Evolutionary conservation across 1,284 basidiomycete genomes (phyloP).

Genomic region (Hymenochaete sp.): DNA sequence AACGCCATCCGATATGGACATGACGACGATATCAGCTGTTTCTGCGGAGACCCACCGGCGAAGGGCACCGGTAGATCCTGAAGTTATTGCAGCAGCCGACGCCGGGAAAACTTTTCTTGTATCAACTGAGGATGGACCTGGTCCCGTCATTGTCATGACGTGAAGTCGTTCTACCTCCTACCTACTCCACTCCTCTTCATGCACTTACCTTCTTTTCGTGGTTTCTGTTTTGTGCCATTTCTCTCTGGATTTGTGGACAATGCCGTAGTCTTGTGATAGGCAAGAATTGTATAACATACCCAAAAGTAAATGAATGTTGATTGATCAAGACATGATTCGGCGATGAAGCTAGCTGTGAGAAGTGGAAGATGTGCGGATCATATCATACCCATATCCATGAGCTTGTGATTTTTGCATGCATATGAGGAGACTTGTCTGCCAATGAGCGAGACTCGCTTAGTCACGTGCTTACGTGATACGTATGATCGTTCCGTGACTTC

Average conservation of each 20-base stretch:
- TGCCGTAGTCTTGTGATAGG: too few species aligned
- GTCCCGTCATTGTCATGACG: conserved; percentile 17
- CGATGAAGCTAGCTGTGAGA: too few species aligned
- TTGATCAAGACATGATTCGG: too few species aligned
- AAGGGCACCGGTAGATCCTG: conserved; percentile 1
- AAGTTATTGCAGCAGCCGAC: conserved; percentile 9
- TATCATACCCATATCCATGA: too few species aligned
- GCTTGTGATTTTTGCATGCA: too few species aligned
- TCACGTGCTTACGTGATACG: conserved; percentile 1
- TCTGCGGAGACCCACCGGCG: conserved; percentile 33
- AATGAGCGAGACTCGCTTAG: background rate
- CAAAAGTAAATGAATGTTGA: too few species aligned
- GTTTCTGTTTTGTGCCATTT: too few species aligned
- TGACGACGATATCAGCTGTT: conserved; percentile 47
- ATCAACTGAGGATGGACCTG: conserved; percentile 14
- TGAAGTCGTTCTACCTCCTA: background rate
- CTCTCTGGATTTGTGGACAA: too few species aligned
- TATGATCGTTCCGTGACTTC: too few species aligned
- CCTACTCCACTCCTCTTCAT: background rate
- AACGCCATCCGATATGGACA: conserved; percentile 49
- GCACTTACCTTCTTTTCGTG: conserved; percentile 1
- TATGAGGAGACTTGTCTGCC: too few species aligned
- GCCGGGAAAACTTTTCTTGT: conserved; percentile 15
- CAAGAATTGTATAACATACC: too few species aligned
- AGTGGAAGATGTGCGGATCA: too few species aligned